phyloP scores from a whole-genome alignment of 805 yeast genomes.

The Candida hungchunana region DNA sequence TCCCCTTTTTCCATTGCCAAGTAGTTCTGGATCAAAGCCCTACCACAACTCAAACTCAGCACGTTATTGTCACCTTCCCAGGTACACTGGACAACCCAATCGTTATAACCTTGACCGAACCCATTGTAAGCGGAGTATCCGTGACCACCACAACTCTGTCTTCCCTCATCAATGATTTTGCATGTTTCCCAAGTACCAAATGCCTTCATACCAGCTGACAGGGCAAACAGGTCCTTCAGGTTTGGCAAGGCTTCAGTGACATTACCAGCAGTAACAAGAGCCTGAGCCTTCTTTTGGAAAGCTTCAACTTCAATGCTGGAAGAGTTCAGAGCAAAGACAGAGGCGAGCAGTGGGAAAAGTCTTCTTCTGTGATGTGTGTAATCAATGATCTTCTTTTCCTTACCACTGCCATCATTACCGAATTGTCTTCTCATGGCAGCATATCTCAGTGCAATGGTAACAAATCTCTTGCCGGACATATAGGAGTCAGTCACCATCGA shows the following conservation, averaged over 20 bases:
- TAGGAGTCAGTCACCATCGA: slow-evolving; percentile 84
- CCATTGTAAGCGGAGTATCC: slow-evolving; percentile 89
- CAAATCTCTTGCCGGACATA: slow-evolving; percentile 71
- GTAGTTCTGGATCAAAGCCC: slow-evolving; percentile 47
- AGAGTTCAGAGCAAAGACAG: slow-evolving; percentile 68
- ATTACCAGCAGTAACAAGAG: slow-evolving; percentile 29
- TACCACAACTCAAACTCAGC: slow-evolving; percentile 76
- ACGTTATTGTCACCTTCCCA: slow-evolving; percentile 98
- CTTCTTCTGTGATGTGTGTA: slow-evolving; percentile 77
- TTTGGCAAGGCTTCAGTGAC: slow-evolving; percentile 49
- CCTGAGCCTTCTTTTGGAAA: slow-evolving; percentile 44
- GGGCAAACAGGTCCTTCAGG: slow-evolving; percentile 73
- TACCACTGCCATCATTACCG: slow-evolving; percentile 42
- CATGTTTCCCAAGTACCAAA: slow-evolving; percentile 85
- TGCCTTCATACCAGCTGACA: slow-evolving; percentile 87
- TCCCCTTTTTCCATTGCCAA: slow-evolving; percentile 31
- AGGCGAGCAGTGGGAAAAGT: slow-evolving; percentile 74
- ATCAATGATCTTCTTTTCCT: slow-evolving; percentile 23
- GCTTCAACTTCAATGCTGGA: slow-evolving; percentile 42
- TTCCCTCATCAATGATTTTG: slow-evolving; percentile 73
- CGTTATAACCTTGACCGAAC: slow-evolving; percentile 80
- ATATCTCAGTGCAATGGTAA: slow-evolving; percentile 81
- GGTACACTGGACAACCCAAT: slow-evolving; percentile 95
- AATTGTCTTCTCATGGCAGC: slow-evolving; percentile 90
- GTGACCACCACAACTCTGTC: slow-evolving; percentile 56